Conservation (phyloP, 2,329 filamentous ascomycete genomes). For the Cryoendolithus antarcticus region DNA sequence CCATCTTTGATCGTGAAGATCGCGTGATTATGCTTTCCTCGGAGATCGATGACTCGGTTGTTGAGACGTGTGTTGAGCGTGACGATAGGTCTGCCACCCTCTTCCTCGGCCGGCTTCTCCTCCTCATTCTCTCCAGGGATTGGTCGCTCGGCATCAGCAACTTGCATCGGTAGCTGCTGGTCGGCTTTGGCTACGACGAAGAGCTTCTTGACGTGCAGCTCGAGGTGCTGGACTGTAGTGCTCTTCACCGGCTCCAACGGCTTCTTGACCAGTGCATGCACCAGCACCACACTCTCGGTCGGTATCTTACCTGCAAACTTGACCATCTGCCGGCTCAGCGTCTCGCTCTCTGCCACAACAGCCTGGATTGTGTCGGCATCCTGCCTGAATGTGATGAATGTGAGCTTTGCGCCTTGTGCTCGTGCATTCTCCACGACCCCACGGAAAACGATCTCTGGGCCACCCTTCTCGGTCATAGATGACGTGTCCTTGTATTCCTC, state of each 20-base stretch:
- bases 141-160: slow-evolving; percentile 40
- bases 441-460: slow-evolving; percentile 55
- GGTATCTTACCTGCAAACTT: slow-evolving; percentile 71
- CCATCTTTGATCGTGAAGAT: slow-evolving; percentile 61
- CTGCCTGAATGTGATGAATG: slow-evolving; percentile 75
- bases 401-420: slow-evolving; percentile 81
- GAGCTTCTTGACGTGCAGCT: slow-evolving; percentile 79
- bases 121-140: slow-evolving; percentile 38
- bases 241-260: slow-evolving; percentile 82
- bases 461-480: slow-evolving; percentile 22
- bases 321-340: slow-evolving; percentile 74
- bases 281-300: slow-evolving; percentile 68
- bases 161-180: slow-evolving; percentile 47
- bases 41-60: slow-evolving; percentile 86
- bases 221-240: slow-evolving; percentile 63
- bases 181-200: slow-evolving; percentile 60
- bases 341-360: slow-evolving; percentile 51
- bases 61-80: slow-evolving; percentile 75
- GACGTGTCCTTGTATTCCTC: slow-evolving; percentile 53
- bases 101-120: slow-evolving; percentile 29
- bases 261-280: slow-evolving; percentile 71
- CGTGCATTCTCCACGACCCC: slow-evolving; percentile 79
- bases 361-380: slow-evolving; percentile 69
- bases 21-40: slow-evolving; percentile 80
- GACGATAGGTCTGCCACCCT: slow-evolving; percentile 53